A percentile compares a stretch with the other conserved stretches of the same genome.
phyloP scores from a whole-genome alignment of 352 stramenopile species.

The Phytophthora megakarya region DNA sequence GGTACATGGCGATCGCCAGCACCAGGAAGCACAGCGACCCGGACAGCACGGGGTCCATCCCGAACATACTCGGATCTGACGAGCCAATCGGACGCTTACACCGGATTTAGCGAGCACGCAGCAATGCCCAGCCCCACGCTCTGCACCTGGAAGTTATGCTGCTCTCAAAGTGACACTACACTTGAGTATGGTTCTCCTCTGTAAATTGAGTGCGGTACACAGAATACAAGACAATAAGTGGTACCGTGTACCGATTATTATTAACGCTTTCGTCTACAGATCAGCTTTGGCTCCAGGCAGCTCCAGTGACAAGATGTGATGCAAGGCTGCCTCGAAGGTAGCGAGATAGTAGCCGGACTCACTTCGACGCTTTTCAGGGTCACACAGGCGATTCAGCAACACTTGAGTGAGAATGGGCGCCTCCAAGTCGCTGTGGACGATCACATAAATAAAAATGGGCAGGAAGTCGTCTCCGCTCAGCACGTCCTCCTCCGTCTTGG shows the following conservation, averaged over 20 bases:
- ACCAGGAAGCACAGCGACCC: slow-evolving; percentile 89
- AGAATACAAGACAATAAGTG: neutral
- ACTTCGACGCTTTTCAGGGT: slow-evolving; percentile 83
- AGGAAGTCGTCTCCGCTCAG: slow-evolving; percentile 87
- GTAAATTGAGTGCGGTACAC: slow-evolving; percentile 5
- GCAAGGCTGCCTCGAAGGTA: slow-evolving; percentile 80
- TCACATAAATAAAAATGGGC: slow-evolving; percentile 91
- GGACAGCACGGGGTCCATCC: slow-evolving; percentile 85
- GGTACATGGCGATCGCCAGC: slow-evolving; percentile 88
- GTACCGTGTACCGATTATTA: neutral
- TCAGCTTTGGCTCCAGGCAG: slow-evolving; percentile 29
- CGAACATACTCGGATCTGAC: slow-evolving; percentile 17
- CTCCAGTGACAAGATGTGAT: slow-evolving; percentile 80
- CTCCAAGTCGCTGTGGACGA: slow-evolving; percentile 79
- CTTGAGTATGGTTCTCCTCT: slow-evolving; percentile 19
- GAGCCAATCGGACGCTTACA: slow-evolving; percentile 5
- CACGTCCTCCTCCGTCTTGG: slow-evolving; percentile 61
- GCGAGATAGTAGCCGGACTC: slow-evolving; percentile 90
- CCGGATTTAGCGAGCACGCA: slow-evolving; percentile 2
- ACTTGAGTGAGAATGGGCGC: slow-evolving; percentile 83
- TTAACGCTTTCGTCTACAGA: slow-evolving; percentile 25
- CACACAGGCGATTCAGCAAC: slow-evolving; percentile 81
- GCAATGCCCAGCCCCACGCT: slow-evolving; percentile 7
- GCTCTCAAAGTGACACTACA: slow-evolving; percentile 27
- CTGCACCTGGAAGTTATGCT: slow-evolving; percentile 11